phyloP scores from a whole-genome alignment of 2,329 filamentous ascomycete genomes.

The Massarina eburnea region DNA sequence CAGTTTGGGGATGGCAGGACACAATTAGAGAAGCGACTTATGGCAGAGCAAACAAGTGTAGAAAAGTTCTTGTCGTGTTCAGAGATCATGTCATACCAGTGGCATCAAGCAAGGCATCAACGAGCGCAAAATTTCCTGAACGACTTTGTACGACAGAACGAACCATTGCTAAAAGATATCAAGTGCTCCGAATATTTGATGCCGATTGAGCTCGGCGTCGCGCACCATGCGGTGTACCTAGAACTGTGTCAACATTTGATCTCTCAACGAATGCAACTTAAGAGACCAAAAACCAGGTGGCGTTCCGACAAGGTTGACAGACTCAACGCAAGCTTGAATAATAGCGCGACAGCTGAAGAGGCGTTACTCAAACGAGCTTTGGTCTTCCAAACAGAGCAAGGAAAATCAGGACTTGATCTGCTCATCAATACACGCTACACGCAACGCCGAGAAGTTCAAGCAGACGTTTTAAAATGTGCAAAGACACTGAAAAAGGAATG shows the following conservation, averaged over 20 bases:
- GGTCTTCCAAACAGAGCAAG: constrained; percentile 15
- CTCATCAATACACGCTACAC: constrained; percentile 17
- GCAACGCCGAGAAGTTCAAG: constrained; percentile 14
- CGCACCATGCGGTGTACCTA: constrained; percentile 56
- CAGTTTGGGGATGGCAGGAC: constrained; percentile 52
- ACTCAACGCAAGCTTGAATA: constrained; percentile 51
- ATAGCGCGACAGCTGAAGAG: constrained; percentile 52
- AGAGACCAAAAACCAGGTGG: constrained; percentile 39
- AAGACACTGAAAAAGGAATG: constrained; percentile 6
- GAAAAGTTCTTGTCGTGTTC: constrained; percentile 60
- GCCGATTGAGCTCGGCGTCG: constrained; percentile 47
- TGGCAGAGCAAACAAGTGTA: constrained; percentile 42
- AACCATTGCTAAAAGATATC: constrained; percentile 42
- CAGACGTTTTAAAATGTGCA: constrained; percentile 13
- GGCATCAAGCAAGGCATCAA: constrained; percentile 55
- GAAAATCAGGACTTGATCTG: constrained; percentile 15
- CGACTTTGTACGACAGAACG: constrained; percentile 50
- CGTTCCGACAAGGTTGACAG: constrained; percentile 42
- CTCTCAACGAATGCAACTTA: constrained; percentile 52
- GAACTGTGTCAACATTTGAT: constrained; percentile 58
- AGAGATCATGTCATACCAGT: constrained; percentile 52
- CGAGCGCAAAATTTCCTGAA: constrained; percentile 60
- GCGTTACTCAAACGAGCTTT: constrained; percentile 53
- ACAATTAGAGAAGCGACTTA: constrained; percentile 47
- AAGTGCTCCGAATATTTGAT: constrained; percentile 47